Evolutionary conservation across 371 early-diverging fungal species (phyloP), one percentile per base, ranked within the genome.

Genomic region (Rhizopus sp.): DNA sequence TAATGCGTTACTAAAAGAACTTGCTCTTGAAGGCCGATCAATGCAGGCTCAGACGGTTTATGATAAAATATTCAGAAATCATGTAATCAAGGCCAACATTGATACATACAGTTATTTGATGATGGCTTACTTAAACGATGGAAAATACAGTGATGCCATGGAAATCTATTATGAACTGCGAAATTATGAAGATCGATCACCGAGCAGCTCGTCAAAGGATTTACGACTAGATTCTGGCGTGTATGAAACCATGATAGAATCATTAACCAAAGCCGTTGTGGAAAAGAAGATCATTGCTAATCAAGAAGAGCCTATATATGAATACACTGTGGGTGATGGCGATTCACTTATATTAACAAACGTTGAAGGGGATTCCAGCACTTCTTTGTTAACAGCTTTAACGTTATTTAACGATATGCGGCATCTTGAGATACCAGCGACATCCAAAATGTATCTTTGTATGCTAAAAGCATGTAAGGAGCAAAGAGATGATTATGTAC

Each of bases 391-490:
- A 12, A 61, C 69, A 10, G 73, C 77, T 3, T 55, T 77, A 30
- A 48, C 63, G 0, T 45, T 80, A 32, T 73, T 80, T 38, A 67
- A 70, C 9, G 80, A 80, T 59, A 80, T 80, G 80, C 66, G 77
- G 30, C 62, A 66, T 48, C 39, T 68, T 10, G 64, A 66, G 8
- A 67, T 76, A 2, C 67, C 61, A n/a, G 70, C 77, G 13, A 69
- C 66, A 29, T 55, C 68, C n/a, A 53, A 68, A n/a, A 75, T 70
- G 41, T 79, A 79, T 39, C 62, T 64, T 0, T 42, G 66, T 4
- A 48, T 79, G 35, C 41, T 79, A 16, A 39, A 67, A 49, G 70
- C 73, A 3, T 73, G 75, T 33, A 66, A 59, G 13, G 35, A 70
- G 13, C 64, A 68, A 32, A 44, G 51, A 7, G 77, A 80, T 48